Percentiles rank a stretch among this genome's conserved stretches.
Conservation (phyloP, 805 yeast genomes). For the Myxozyma nipponensis region DNA sequence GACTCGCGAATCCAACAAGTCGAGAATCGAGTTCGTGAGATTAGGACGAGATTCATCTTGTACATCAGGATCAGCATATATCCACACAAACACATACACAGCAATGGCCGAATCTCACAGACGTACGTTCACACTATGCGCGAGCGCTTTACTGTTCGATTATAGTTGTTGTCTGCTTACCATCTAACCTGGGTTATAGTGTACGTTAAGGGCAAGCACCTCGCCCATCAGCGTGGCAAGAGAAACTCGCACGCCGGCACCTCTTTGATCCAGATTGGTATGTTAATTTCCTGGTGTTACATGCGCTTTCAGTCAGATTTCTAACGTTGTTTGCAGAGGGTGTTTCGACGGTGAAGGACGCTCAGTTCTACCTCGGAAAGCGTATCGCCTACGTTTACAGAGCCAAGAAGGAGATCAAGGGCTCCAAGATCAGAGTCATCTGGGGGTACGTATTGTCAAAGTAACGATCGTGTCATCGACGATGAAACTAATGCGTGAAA, state of each 20-base stretch:
- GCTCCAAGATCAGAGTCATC: slow-evolving; percentile 98
- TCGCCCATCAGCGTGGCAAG: slow-evolving; percentile 99
- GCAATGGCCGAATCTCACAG: slow-evolving; percentile 95
- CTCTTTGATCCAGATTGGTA: slow-evolving; percentile 80
- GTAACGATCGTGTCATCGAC: neutral
- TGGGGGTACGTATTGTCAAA: slow-evolving; percentile 65
- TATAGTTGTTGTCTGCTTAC: too few species aligned
- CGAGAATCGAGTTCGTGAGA: too few species aligned
- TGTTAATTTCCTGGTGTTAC: slow-evolving; percentile 3
- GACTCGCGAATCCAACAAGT: too few species aligned
- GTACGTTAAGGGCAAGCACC: slow-evolving; percentile 99
- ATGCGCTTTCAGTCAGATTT: neutral
- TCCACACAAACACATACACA: too few species aligned
- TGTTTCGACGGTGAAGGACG: slow-evolving; percentile 86
- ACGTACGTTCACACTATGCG: slow-evolving; percentile 85
- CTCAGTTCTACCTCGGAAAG: slow-evolving; percentile 99
- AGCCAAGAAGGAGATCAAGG: slow-evolving; percentile 96
- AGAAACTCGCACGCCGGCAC: slow-evolving; percentile 96
- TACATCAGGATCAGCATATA: too few species aligned
- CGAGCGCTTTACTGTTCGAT: too few species aligned
- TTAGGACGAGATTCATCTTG: too few species aligned
- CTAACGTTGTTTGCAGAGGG: slow-evolving; percentile 53
- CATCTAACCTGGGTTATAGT: too few species aligned
- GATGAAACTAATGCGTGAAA: neutral
- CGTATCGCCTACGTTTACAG: slow-evolving; percentile 99